Evolutionary conservation across 2,329 filamentous ascomycete genomes (phyloP).

Genomic region (Aspergillus sp.): DNA sequence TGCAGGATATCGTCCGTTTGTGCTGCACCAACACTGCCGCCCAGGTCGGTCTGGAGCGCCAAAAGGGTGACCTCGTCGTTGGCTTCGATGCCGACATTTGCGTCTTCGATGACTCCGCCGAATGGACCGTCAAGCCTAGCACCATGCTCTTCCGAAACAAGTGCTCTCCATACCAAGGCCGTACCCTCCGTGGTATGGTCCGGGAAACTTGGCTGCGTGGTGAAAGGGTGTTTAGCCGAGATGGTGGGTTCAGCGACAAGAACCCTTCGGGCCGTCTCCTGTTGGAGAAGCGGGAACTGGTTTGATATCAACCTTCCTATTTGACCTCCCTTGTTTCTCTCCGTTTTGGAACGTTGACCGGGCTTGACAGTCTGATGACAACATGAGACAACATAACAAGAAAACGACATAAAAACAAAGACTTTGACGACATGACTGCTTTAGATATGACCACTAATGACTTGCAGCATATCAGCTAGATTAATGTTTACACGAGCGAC

Average conservation of each 20-base stretch:
- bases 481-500: constrained; percentile 7
- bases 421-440: not conserved
- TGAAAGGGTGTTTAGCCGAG: constrained; percentile 65
- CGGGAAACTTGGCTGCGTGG: constrained; percentile 82
- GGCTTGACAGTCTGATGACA: not conserved
- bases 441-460: constrained; percentile 12
- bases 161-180: constrained; percentile 84
- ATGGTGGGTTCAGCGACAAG: constrained; percentile 39
- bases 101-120: constrained; percentile 80
- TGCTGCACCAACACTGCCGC: constrained; percentile 81
- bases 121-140: constrained; percentile 67
- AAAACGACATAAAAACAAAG: constrained; percentile 5
- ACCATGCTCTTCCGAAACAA: constrained; percentile 96
- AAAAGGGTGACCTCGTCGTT: constrained; percentile 73
- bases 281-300: constrained; percentile 33
- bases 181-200: constrained; percentile 71
- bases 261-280: constrained; percentile 33
- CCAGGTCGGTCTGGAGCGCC: constrained; percentile 78
- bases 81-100: constrained; percentile 89
- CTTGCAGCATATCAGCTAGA: constrained; percentile 6
- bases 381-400: not conserved
- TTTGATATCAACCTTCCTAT: constrained; percentile 17
- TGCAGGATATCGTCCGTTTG: constrained; percentile 78
- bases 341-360: constrained; percentile 3
- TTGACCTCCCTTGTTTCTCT: constrained; percentile 1